Evolutionary conservation across 78 protist species (phyloP), one percentile per base, ranked within the genome.

Genomic region (Monosiga brevicollis): DNA sequence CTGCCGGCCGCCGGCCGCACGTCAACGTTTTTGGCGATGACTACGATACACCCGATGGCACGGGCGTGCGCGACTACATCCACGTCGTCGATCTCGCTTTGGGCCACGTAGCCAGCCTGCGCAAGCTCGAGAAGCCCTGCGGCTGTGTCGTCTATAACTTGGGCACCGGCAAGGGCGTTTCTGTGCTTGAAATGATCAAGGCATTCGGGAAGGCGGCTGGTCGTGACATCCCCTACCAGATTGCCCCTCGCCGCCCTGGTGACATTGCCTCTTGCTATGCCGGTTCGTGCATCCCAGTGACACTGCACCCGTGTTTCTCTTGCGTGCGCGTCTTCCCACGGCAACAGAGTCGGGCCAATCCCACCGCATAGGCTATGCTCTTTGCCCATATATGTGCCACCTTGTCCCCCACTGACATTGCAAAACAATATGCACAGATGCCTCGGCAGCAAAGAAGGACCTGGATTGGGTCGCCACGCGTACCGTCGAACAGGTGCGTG

Each of bases 31-130:
- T 92, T 73, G 99, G 99, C 35, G 37, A 42, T 20, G 99, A 97
- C 87, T 98, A 94, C 83, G 83, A 81, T 40, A 98, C 99, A 32
- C 73, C 24, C 15, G 99, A 98, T 83, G 99, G 99, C 41, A 95
- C 99, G 20, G 96, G 99, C 72, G 97, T 97, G 73, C 92, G 99
- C 72, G 99, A 98, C 86, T 98, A 92, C 86, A 94, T 97, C 83
- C 99, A 97, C 90, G 96, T 97, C 32, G 91, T 90, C 72, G 99
- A 96, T 84, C 86, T 96, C 15, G 97, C 97, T 1, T 40, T 79
- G 62, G 98, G 96, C 0, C 98, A 96, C 88, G 84, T 93, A 26
- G 92, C 96, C 2, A 92, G 97, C 38, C 79, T 94, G 37, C 20
- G 1, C 35, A 40, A 41, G 35, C 42, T 91, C 35, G 40, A 0